Percentiles rank a stretch among this genome's conserved stretches.
Conservation (phyloP, 2,329 filamentous ascomycete genomes). For the Neonectria ditissima region DNA sequence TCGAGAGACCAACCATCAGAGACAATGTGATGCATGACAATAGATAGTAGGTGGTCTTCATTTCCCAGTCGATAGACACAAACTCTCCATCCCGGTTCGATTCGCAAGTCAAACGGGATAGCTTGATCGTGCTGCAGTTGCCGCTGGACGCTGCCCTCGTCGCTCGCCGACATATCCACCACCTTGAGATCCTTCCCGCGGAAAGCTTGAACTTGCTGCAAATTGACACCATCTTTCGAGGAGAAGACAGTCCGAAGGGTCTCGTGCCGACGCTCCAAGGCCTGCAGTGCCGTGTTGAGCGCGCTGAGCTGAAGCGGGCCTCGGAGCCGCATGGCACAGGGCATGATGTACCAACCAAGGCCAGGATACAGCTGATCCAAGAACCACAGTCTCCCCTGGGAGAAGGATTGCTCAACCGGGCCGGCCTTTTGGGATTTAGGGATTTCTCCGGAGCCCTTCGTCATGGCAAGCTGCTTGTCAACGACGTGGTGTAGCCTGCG, state of each 20-base stretch:
- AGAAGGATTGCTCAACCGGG: constrained; percentile 32
- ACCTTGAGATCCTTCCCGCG: neutral
- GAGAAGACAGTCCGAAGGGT: constrained; percentile 33
- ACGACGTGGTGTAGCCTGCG: neutral
- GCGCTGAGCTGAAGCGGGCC: constrained; percentile 22
- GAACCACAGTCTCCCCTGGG: constrained; percentile 32
- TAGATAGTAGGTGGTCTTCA: constrained; percentile 22
- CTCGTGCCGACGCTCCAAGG: constrained; percentile 29
- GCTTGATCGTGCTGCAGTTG: constrained; percentile 19
- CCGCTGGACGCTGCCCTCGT: neutral
- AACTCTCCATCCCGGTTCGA: constrained; percentile 29
- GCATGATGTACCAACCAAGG: constrained; percentile 22
- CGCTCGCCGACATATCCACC: constrained; percentile 10
- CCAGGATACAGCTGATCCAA: constrained; percentile 22
- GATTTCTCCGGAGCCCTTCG: neutral
- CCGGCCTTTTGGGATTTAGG: constrained; percentile 1
- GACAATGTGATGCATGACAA: constrained; percentile 38
- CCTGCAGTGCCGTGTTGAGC: constrained; percentile 10
- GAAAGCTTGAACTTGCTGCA: constrained; percentile 26
- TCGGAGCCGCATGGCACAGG: constrained; percentile 16
- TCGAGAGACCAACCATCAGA: constrained; percentile 38
- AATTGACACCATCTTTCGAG: constrained; percentile 4
- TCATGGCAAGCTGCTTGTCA: no score
- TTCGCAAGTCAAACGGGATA: constrained; percentile 25
- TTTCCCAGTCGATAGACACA: constrained; percentile 13